These are phyloP conservation scores for Vinca major DNA, from an alignment of 305 asterid species.

Conservation along the genomic window DNA sequence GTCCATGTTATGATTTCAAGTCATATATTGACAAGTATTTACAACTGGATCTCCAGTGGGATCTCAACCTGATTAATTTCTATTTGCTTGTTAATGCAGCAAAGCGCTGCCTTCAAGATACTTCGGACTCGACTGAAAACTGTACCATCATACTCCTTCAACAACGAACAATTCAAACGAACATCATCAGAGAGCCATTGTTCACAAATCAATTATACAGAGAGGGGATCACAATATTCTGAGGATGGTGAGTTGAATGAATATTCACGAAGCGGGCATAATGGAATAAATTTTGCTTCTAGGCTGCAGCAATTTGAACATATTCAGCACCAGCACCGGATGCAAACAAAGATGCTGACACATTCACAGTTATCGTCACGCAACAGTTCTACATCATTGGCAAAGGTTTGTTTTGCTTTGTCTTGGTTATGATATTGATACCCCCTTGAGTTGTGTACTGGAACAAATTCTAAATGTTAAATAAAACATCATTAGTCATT, in stretches of 20 bases:
- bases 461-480: neutral
- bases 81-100: conserved; percentile 45
- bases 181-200: conserved; percentile 36
- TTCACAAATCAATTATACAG: conserved; percentile 28
- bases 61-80: neutral
- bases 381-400: conserved; percentile 34
- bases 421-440: neutral
- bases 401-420: conserved; percentile 43
- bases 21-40: neutral
- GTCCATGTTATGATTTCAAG: neutral
- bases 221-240: conserved; percentile 32
- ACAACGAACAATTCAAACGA: conserved; percentile 46
- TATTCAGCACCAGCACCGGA: conserved; percentile 74
- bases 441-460: neutral
- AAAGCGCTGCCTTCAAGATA: conserved; percentile 92
- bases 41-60: neutral
- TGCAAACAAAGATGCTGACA: conserved; percentile 40
- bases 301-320: conserved; percentile 62
- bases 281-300: conserved; percentile 57
- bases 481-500: neutral
- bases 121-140: conserved; percentile 83
- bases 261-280: conserved; percentile 30
- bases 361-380: conserved; percentile 22
- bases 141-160: conserved; percentile 77
- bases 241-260: conserved; percentile 51